Evolutionary conservation across 164 flowering plant species (phyloP).

Genomic region (Dillenia turbinata): DNA sequence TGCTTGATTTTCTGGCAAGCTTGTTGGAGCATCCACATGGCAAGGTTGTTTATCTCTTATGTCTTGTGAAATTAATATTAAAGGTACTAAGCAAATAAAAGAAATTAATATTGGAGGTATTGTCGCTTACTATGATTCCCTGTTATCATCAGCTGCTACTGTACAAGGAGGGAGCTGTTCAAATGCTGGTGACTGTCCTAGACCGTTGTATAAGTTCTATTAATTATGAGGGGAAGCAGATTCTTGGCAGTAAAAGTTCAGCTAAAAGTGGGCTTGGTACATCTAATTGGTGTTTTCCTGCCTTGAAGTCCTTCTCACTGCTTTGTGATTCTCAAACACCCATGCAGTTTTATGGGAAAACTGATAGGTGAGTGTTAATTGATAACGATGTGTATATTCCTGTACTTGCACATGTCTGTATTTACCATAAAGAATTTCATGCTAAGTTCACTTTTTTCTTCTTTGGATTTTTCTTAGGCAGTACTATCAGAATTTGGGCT

Average conservation of each 20-base stretch:
- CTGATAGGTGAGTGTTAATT: slow-evolving; percentile 44
- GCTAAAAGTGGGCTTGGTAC: slow-evolving; percentile 30
- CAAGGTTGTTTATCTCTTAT: slow-evolving; percentile 42
- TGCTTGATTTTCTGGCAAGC: slow-evolving; percentile 67
- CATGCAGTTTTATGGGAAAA: slow-evolving; percentile 14
- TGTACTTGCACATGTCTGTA: neutral
- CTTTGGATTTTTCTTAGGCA: neutral
- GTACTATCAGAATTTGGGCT: slow-evolving; percentile 22
- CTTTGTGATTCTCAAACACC: slow-evolving; percentile 35
- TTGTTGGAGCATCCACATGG: slow-evolving; percentile 83
- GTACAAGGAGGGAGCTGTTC: slow-evolving; percentile 48
- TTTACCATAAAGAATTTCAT: neutral
- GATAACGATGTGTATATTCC: neutral
- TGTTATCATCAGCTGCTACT: slow-evolving; percentile 44
- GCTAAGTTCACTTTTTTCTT: neutral
- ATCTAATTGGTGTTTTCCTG: slow-evolving; percentile 65
- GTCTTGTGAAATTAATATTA: neutral
- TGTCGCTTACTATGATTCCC: slow-evolving; percentile 6
- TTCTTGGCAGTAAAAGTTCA: slow-evolving; percentile 26
- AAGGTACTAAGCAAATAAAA: no score
- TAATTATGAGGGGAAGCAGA: slow-evolving; percentile 37
- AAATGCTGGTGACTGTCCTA: slow-evolving; percentile 46
- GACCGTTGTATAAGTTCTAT: slow-evolving; percentile 36
- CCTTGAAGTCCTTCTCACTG: slow-evolving; percentile 52
- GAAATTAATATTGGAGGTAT: no score